A percentile compares a stretch with the other conserved stretches of the same genome.
Conservation (phyloP, 306 rosid species). For the barrel medic (Medicago truncatula) region MtrunA17r5.0-ANR NC_053048.1:34070501-34071000, state of each 20-base stretch:
- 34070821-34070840: not conserved
- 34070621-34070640: not conserved
- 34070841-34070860: constrained; percentile 40
- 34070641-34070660: not conserved
- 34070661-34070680: constrained; percentile 38
- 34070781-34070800: not conserved
- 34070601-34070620: constrained; percentile 22
- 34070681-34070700: constrained; percentile 31
- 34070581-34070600: constrained; percentile 19
- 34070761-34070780: constrained; percentile 34
- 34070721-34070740: constrained; percentile 38
- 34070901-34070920: too few species aligned
- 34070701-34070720: constrained; percentile 38
- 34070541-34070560: constrained; percentile 27
- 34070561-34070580: constrained; percentile 15
- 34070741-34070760: constrained; percentile 34
- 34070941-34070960: too few species aligned
- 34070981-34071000: too few species aligned
- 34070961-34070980: too few species aligned
- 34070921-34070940: too few species aligned
- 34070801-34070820: not conserved
- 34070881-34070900: constrained; percentile 31
- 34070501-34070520: constrained; percentile 8
- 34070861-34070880: constrained; percentile 32
- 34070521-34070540: constrained; percentile 24